Evolutionary conservation across 768 basidiomycete genomes (phyloP), one percentile per base, ranked within the genome.

Genomic region (Hortiboletus campestris): DNA sequence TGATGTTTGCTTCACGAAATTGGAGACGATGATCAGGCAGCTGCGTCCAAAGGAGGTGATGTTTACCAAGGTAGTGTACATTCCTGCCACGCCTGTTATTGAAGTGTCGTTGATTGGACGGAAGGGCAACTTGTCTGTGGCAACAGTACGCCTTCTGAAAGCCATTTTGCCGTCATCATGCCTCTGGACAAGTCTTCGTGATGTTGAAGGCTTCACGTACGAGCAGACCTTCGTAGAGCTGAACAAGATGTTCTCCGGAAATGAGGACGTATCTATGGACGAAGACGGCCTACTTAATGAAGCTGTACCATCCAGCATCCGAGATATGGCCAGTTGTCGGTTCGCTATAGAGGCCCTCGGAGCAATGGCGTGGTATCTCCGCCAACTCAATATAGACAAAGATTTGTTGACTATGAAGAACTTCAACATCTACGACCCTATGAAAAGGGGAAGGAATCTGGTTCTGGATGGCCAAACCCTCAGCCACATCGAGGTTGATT

Each of bases 351-450:
- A 90, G 62, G 89, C 96, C 0, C 73, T 99, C 17, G 97, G 97
- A 1, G 84, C 85, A 2, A 89, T 98, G 89, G 84, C 96, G 41
- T 98, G 93, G 91, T 94, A 94, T 68, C 82, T 98, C 14, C 85
- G 89, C 36, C 91, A 92, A 57, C 80, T 99, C 39, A 98, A 98
- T 67, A 93, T 98, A 59, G 96, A 95, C 75, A 90, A 92, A 67
- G 95, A 98, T 60, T 85, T 99, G 52, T 72, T 99, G 65, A 91
- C 86, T 51, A 94, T 97, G 88, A 89, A 85, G 75, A 98, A 98
- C 68, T 99, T 99, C 80, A 95, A 98, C 63, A 79, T 97, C 38
- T 97, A 96, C 66, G 94, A 98, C 71, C 97, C 97, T 0, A 93
- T 98, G 84, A 87, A 89, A 68, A 80, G 81, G 57, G 94, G 94